Evolutionary conservation across 306 rosid species (phyloP).

Genomic region (Comarum palustre): DNA sequence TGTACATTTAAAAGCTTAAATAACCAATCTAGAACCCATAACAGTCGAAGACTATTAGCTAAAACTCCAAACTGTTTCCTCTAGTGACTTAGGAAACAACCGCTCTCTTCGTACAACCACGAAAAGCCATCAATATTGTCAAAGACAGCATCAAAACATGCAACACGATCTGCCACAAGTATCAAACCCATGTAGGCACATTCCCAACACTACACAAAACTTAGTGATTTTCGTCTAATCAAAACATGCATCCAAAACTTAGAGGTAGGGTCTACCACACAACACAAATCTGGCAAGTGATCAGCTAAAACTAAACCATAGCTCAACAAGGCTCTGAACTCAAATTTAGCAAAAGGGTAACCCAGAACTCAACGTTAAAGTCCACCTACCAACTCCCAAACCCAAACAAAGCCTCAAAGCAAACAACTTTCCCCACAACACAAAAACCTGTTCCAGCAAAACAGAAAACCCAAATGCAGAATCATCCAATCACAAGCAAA

Average conservation of each 20-base stretch:
- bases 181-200: not conserved
- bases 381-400: constrained; percentile 33
- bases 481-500: constrained; percentile 28
- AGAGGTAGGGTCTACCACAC: not conserved
- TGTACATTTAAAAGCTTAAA: not conserved
- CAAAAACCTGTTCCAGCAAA: constrained; percentile 26
- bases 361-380: constrained; percentile 14
- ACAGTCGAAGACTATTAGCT: not conserved
- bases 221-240: no score
- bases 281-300: constrained; percentile 12
- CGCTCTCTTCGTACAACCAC: not conserved
- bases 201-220: not conserved
- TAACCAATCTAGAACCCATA: not conserved
- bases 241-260: not conserved
- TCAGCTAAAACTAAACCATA: constrained; percentile 2
- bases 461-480: constrained; percentile 34
- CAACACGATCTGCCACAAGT: not conserved
- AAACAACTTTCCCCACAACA: constrained; percentile 18
- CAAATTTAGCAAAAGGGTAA: constrained; percentile 19
- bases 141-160: not conserved
- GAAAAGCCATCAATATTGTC: not conserved
- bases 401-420: constrained; percentile 16
- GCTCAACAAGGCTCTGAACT: constrained; percentile 36
- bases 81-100: not conserved
- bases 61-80: not conserved